phyloP scores from a whole-genome alignment of 78 protist species.

The Acrasis kona region DNA sequence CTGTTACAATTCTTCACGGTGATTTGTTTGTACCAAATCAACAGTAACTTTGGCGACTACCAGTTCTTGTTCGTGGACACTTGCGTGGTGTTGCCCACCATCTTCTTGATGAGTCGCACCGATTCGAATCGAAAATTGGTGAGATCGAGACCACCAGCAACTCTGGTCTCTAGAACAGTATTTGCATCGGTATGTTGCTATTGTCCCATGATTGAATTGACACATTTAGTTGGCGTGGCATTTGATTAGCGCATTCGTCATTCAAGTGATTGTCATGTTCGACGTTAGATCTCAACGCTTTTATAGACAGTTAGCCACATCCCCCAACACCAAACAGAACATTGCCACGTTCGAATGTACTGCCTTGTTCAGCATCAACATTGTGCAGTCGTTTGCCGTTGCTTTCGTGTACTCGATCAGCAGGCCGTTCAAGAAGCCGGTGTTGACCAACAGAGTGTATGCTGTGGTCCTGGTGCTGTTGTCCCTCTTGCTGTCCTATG shows the following conservation, averaged over 20 bases:
- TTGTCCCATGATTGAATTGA: too few species aligned
- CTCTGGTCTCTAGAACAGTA: neutral
- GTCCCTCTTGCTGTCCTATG: neutral
- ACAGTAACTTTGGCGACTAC: neutral
- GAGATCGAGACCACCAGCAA: neutral
- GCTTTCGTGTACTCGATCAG: neutral
- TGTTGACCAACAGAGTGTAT: neutral
- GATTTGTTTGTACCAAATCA: neutral
- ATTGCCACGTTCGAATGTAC: neutral
- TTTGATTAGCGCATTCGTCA: neutral
- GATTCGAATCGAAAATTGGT: neutral
- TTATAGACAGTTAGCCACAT: neutral
- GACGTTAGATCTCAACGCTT: neutral
- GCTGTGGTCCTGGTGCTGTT: neutral
- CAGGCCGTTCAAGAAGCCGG: neutral
- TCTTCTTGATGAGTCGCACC: neutral
- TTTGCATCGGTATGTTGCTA: neutral
- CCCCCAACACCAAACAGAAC: neutral
- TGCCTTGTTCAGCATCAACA: neutral
- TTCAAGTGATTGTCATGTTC: neutral
- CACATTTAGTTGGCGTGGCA: too few species aligned
- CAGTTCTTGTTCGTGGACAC: neutral
- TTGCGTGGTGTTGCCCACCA: neutral
- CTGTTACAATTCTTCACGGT: slow-evolving; percentile 23
- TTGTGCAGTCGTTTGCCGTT: neutral